A percentile compares a stretch with the other conserved stretches of the same genome.
phyloP scores from a whole-genome alignment of 225 moss, liverwort and hornwort species.

The Pseudisothecium myosuroides region DNA sequence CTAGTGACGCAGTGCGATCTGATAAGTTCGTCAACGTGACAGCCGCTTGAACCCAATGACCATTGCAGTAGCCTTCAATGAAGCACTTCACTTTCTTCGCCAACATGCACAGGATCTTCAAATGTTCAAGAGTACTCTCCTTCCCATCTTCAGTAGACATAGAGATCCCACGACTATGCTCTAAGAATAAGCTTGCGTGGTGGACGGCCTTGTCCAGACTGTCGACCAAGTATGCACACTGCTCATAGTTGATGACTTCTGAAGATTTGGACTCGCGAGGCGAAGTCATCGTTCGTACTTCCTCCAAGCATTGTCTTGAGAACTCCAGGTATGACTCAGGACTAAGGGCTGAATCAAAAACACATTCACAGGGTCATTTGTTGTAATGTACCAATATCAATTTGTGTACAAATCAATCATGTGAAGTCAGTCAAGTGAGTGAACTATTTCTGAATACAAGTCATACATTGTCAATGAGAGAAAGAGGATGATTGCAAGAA shows the following conservation, averaged over 20 bases:
- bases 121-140: not conserved
- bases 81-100: not conserved
- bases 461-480: too few species aligned
- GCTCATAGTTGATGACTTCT: too few species aligned
- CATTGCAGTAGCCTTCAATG: not conserved
- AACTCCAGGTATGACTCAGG: not conserved
- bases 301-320: not conserved
- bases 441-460: not conserved
- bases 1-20: not conserved
- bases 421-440: not conserved
- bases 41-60: not conserved
- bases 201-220: too few species aligned
- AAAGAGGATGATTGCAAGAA: too few species aligned
- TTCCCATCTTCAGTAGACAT: too few species aligned
- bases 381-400: not conserved
- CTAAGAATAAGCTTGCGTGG: too few species aligned
- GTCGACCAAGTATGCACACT: too few species aligned
- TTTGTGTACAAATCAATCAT: too few species aligned
- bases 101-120: not conserved
- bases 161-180: too few species aligned
- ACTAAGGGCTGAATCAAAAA: not conserved
- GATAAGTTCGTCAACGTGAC: not conserved
- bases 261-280: not conserved
- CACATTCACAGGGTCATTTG: not conserved
- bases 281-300: not conserved